These are phyloP conservation scores for Crucibulum laeve DNA, from an alignment of 768 basidiomycete species.

Conservation along the genomic window DNA sequence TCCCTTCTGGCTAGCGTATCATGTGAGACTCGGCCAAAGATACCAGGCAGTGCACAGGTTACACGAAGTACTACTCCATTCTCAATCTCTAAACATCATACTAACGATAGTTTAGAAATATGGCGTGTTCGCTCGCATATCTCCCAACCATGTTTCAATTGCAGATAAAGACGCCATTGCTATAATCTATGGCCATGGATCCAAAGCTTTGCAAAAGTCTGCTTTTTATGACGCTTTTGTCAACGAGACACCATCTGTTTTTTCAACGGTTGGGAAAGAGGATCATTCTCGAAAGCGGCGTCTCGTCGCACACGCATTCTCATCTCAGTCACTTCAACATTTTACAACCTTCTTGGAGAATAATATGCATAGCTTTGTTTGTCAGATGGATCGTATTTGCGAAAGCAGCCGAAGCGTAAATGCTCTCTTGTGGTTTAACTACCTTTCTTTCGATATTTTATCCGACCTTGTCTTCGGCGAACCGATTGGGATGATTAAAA, in stretches of 20 bases:
- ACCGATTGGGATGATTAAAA: conserved; percentile 23
- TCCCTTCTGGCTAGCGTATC: conserved; percentile 25
- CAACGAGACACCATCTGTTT: conserved; percentile 20
- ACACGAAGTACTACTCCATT: conserved; percentile 22
- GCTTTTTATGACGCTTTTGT: conserved; percentile 27
- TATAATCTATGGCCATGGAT: conserved; percentile 27
- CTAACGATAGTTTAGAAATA: not conserved
- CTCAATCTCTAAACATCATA: not conserved
- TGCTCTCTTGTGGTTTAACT: conserved; percentile 26
- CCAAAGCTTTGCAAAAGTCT: conserved; percentile 22
- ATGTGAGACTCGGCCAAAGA: conserved; percentile 20
- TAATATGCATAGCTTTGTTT: conserved; percentile 9
- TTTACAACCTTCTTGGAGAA: conserved; percentile 15
- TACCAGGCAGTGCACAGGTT: conserved; percentile 22
- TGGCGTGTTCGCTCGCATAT: conserved; percentile 20
- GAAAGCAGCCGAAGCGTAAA: conserved; percentile 13
- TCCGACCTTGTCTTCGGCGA: conserved; percentile 29
- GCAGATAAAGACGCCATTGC: conserved; percentile 19
- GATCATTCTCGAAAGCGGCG: conserved; percentile 26
- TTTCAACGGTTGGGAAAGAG: conserved; percentile 23
- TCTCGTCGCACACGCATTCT: conserved; percentile 26
- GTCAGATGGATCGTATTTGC: conserved; percentile 17
- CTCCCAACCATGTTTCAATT: conserved; percentile 28
- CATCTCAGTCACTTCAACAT: conserved; percentile 13
- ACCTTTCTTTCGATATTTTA: conserved; percentile 26